Evolutionary conservation across 148 eudicot species (phyloP).

Genomic region (Rhododendron williamsianum): DNA sequence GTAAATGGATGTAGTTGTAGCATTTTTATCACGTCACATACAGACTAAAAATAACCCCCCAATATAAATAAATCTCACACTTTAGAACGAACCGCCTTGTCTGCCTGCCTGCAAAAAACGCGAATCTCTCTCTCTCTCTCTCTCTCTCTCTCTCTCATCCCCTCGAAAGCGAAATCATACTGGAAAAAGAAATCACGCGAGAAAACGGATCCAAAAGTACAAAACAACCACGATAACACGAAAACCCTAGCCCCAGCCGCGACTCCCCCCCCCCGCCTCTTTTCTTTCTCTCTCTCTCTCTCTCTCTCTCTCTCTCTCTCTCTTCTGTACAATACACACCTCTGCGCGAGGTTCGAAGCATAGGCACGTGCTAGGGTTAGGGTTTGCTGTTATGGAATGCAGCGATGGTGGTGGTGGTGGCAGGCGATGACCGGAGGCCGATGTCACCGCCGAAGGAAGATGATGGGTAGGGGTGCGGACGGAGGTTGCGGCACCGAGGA

Average conservation of each 20-base stretch:
- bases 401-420: slow-evolving; percentile 29
- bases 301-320: background rate
- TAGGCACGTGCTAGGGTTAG: slow-evolving; percentile 30
- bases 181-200: slow-evolving; percentile 18
- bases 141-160: slow-evolving; percentile 42
- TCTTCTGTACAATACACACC: background rate
- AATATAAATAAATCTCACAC: background rate
- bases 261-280: background rate
- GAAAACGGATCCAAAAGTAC: slow-evolving; percentile 28
- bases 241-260: slow-evolving; percentile 90
- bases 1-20: too few relatives aligned
- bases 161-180: slow-evolving; percentile 33
- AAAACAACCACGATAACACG: slow-evolving; percentile 19
- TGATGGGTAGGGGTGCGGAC: slow-evolving; percentile 57
- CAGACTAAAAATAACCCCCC: background rate
- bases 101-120: slow-evolving; percentile 30
- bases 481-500: slow-evolving; percentile 58
- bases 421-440: slow-evolving; percentile 53
- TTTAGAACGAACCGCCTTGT: slow-evolving; percentile 13
- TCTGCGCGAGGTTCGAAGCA: background rate
- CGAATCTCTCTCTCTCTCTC: slow-evolving; percentile 38
- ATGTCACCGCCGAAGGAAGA: slow-evolving; percentile 61
- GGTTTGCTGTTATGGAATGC: slow-evolving; percentile 46
- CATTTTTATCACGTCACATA: background rate
- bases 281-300: background rate